A percentile compares a stretch with the other conserved stretches of the same genome.
Evolutionary conservation across 1,139 yeast genomes (phyloP).

Genomic region (Hyphopichia burtonii): DNA sequence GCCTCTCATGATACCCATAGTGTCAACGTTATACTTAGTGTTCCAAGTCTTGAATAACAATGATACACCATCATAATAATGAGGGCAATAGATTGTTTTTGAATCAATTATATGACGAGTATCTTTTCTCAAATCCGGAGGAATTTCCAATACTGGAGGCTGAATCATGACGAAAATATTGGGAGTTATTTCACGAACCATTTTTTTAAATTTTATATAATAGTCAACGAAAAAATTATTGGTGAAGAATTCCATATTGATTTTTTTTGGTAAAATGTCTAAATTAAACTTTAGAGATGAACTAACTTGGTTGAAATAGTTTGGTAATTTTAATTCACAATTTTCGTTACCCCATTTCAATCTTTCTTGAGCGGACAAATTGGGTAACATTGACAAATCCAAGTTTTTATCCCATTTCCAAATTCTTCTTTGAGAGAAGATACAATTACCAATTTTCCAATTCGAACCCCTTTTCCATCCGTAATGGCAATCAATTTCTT

Average conservation of each 20-base stretch:
- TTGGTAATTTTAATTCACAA: conserved; percentile 29
- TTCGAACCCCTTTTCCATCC: conserved; percentile 63
- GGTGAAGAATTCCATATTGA: conserved; percentile 60
- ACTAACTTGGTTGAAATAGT: conserved; percentile 30
- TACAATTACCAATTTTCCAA: conserved; percentile 76
- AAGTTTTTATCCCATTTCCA: conserved; percentile 53
- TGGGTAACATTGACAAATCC: conserved; percentile 19
- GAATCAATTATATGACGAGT: conserved; percentile 52
- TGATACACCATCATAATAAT: conserved; percentile 91
- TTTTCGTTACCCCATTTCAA: conserved; percentile 30
- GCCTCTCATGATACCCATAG: conserved; percentile 85
- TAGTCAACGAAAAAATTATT: conserved; percentile 61
- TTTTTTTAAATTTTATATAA: conserved; percentile 48
- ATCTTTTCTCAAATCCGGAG: conserved; percentile 64
- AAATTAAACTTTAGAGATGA: conserved; percentile 20
- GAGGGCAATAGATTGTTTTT: conserved; percentile 76
- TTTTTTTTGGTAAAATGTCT: conserved; percentile 23
- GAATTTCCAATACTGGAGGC: conserved; percentile 79
- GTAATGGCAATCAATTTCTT: conserved; percentile 53
- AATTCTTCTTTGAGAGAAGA: conserved; percentile 75
- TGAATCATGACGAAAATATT: conserved; percentile 65
- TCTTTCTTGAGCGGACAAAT: conserved; percentile 24
- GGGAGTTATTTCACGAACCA: conserved; percentile 46
- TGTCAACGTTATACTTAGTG: conserved; percentile 74
- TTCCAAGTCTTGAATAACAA: conserved; percentile 88